Evolutionary conservation across 805 yeast genomes (phyloP), one percentile per base, ranked within the genome.

Genomic region (Yarrowia alimentaria): DNA sequence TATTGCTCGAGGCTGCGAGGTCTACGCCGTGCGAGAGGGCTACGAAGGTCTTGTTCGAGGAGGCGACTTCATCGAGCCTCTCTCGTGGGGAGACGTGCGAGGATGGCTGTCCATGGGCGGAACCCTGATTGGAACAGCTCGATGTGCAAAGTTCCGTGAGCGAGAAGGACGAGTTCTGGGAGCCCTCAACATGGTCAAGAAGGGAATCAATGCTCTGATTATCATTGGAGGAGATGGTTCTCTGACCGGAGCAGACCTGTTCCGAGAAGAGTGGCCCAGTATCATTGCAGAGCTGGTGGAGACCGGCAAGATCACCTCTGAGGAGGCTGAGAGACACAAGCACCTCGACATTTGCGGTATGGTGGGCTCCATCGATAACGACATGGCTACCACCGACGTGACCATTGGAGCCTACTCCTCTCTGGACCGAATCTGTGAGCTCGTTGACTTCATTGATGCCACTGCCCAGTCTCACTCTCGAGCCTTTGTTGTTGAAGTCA

Each of bases 221-320:
- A 97, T 93, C 12, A 87, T 96, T 71, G 99, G 99, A 62, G 99
- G 99, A 72, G 99, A 93, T 68, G 99, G 99, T 47, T 90, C 98
- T 1, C 75, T 93, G 56, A 93, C 99, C 1, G 99, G 99, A 62
- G 99, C 99, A 11, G 98, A 93, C 67, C 70, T 85, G 57, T 89
- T 93, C 75, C 80, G 99, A 65, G 67, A 79, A 24, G 99, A 93
- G 68, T 93, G 99, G 99, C 96, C 97, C 2, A 75, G 84, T 6
- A 75, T 93, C 58, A 75, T 93, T 28, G 71, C 75, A 51, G 97
- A 93, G 63, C 76, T 93, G 53, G 75, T 75, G 19, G 64, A 68
- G 3, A 76, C 69, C 4, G 78, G 78, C 8, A 73, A 72, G 51
- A 72, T 91, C 54, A 73, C 91, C 5, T 59, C 67, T 14, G 80